Base-by-base conservation (phyloP, 805 yeast genomes). In the Spathaspora gorwiae region DNA sequence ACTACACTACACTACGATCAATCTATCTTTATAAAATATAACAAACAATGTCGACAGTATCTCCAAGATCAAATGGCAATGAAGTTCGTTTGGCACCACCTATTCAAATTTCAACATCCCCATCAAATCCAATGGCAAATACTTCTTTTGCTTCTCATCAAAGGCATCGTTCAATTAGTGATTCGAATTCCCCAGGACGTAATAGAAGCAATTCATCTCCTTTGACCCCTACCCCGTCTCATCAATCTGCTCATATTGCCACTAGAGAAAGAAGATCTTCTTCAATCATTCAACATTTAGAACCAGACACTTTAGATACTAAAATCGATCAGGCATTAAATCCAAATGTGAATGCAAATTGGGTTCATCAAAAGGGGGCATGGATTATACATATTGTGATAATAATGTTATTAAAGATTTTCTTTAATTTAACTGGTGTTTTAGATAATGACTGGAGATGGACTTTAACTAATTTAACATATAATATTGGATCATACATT, bases 291-390 rank as follows among this genome's bases (percentile, higher is more conserved):
- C 92, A 95, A 39, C 97, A 92, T 60, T 86, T 92, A 43, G 94
- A 87, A 60, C 96, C 95, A 13, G 99, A 94, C 61, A 83, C 90
- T 13, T 78, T 87, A 55, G 97, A 92, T 54, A 95, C 90, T 35
- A 87, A 84, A 63, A 88, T 84, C 57, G 99, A 92, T 62, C 98
- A 92, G 67, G 84, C 85, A 44, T 73, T 90, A 42, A 80, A 86
- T 54, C 90, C 96, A 27, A 94, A 94, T 59, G 75, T 90, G 67
- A 94, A 94, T 62, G 97, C 97, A 26, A 83, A 83, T 54, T 92
- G 99, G 99, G 97, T 94, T 30, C 87, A 90, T 62, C 85, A 81
- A 57, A 90, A 92, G 57, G 99, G 96, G 40, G 98, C 98, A 1
- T 94, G 99, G 99, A 72, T 84, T 27, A 84, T 92, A 46, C 99